Percentiles rank a stretch among this genome's conserved stretches.
These are phyloP conservation scores for Phytopythium cucurbitacearum DNA, from an alignment of 352 stramenopile species.

Conservation along the genomic window DNA sequence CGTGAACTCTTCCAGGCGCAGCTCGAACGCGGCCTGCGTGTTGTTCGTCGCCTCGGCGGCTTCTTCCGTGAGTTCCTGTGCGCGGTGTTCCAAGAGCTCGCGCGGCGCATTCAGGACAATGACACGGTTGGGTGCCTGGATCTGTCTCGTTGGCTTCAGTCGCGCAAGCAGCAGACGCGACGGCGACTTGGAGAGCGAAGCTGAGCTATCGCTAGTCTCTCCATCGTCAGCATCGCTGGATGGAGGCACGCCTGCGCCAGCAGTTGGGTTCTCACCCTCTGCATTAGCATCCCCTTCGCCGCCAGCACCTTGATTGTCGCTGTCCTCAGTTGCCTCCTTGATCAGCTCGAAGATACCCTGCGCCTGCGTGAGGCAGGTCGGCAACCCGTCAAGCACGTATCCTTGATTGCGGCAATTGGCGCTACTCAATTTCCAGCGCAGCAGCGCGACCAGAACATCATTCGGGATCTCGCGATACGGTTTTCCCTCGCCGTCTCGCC, in stretches of 20 bases:
- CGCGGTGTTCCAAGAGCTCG: conserved; percentile 45
- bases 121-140: conserved; percentile 65
- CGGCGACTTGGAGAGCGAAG: conserved; percentile 22
- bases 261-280: conserved; percentile 1
- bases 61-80: conserved; percentile 50
- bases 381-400: conserved; percentile 75
- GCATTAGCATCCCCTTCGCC: conserved; percentile 16
- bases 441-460: conserved; percentile 29
- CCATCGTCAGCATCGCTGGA: conserved; percentile 12
- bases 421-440: conserved; percentile 66
- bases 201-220: conserved; percentile 1
- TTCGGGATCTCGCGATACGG: conserved; percentile 25
- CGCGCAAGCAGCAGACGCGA: conserved; percentile 35
- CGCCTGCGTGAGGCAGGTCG: conserved; percentile 42
- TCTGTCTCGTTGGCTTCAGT: conserved; percentile 29
- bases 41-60: conserved; percentile 55
- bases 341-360: conserved; percentile 33
- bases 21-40: conserved; percentile 50
- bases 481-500: conserved; percentile 5
- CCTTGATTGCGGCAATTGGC: conserved; percentile 72
- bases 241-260: neutral
- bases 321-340: conserved; percentile 8
- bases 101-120: conserved; percentile 51
- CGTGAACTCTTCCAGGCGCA: conserved; percentile 43
- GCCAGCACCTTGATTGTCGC: conserved; percentile 4